Conservation (phyloP, 139 green algal species). For the Micractinium sp. region DNA sequence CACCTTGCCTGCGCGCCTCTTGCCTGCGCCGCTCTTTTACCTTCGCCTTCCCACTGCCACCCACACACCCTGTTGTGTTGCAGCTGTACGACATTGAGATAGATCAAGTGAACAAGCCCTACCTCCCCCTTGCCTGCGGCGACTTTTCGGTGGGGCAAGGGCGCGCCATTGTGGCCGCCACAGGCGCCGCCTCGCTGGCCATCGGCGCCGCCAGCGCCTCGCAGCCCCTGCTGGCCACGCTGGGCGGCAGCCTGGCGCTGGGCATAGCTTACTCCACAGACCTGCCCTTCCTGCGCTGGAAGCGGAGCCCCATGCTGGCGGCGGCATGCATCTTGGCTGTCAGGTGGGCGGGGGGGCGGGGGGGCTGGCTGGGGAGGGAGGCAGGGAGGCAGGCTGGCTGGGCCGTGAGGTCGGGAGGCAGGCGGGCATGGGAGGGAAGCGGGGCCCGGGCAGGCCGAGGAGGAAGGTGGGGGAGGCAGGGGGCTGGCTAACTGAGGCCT, state of each 20-base stretch:
- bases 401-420: not conserved
- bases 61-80: not conserved
- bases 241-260: constrained; percentile 77
- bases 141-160: constrained; percentile 74
- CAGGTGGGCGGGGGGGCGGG: constrained; percentile 26
- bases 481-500: no score
- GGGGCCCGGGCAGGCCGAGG: no score
- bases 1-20: no score
- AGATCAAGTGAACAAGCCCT: constrained; percentile 95
- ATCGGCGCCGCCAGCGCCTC: constrained; percentile 57
- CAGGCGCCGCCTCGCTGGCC: constrained; percentile 36
- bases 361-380: not conserved
- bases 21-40: no score
- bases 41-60: no score
- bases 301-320: constrained; percentile 84
- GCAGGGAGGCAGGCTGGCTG: not conserved
- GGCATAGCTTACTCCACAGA: constrained; percentile 91
- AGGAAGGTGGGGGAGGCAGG: no score
- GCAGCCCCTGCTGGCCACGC: constrained; percentile 73
- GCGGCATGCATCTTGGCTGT: constrained; percentile 88
- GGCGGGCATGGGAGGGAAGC: not conserved
- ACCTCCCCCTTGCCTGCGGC: constrained; percentile 92
- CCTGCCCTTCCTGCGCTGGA: constrained; percentile 92
- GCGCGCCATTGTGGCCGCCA: constrained; percentile 21
- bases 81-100: constrained; percentile 55